Base-by-base conservation (phyloP, 2,329 filamentous ascomycete species). In the Diaporthe citriasiana region DNA sequence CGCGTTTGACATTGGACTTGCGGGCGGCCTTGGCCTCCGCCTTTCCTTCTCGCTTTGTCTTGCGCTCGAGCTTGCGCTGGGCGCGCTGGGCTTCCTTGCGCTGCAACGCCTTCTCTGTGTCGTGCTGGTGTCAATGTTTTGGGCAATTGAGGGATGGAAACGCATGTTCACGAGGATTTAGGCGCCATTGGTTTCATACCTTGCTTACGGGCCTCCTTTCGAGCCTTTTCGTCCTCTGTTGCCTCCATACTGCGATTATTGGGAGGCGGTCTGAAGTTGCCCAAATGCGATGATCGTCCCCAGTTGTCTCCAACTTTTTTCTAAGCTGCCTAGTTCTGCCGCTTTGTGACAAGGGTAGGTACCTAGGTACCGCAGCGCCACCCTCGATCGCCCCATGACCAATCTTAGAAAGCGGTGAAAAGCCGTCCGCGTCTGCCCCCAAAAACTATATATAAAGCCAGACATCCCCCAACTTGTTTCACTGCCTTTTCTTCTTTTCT, bases 11-110 rank as follows among this genome's bases (percentile, higher is more conserved):
- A 72, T 35, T 74, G 72, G n/a, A 45, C 66, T 71, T 77, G 65
- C 80, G 72, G 68, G 50, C 69, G 80, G 81, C 77, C 83, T 83
- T 50, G 80, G 79, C 78, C 82, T 84, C 77, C 82, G 84, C 30
- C 76, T 78, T 77, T 80, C 80, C 78, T 79, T 80, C 53, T 78
- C 75, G 70, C 38, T 83, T 83, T 45, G 76, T 74, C 76, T 85
- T 85, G 73, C 82, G 83, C 30, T 81, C 81, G 59, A 79, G 78
- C 79, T 84, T 85, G 70, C 79, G 79, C 51, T 71, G 56, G 47
- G 77, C 42, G 68, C 80, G 78, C 71, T 78, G 77, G 47, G 80
- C 77, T 70, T 80, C 74, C 69, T 81, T 73, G 72, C 75, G 75
- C 74, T 79, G 77, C 59, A 77, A 56, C 65, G 79, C 81, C 9